Evolutionary conservation across 2,329 filamentous ascomycete species (phyloP), one percentile per base, ranked within the genome.

Genomic region (Akanthomyces uredinophilus): DNA sequence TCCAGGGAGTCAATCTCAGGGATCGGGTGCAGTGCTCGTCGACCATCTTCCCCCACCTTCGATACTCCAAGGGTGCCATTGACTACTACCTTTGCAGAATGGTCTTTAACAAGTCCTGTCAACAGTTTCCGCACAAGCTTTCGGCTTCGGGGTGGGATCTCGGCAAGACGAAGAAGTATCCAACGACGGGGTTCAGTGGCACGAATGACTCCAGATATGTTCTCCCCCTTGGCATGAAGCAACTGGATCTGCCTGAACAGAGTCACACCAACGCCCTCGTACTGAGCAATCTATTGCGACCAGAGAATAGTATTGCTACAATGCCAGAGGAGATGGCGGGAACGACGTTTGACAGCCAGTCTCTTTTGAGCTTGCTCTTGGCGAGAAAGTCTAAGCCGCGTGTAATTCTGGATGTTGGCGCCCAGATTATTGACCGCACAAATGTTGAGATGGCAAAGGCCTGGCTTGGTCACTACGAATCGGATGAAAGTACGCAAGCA

Each of bases 341-440:
- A 2, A 32, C 49, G 5, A 20, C 32, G 4, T 63, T 49, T 24
- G 32, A 27, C 16, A 77, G 78, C 0, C 69, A 78, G 11, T 64
- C 67, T 1, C 68, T 89, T 0, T 68, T 92, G 0, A 35, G 71
- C 0, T 32, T 37, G 16, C 14, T 51, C 1, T 10, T 20, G 49
- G 49, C 49, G 13, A 51, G 14, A 16, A 11, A 16, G 13, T 37
- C 29, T 5, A 0, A 73, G 75, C 76, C 83, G 0, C 78, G 80
- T 0, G 87, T 92, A 0, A 81, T 92, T 1, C 75, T 92, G 0
- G 88, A 92, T 65, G 87, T 89, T 0, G 89, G 89, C 0, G 88
- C 89, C 0, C 84, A 88, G 55, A 83, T 92, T 6, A 70, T 92
- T 0, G 88, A 92, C 35, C 71, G 87, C 0, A 77, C 74, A 14